phyloP scores from a whole-genome alignment of 2,329 filamentous ascomycete species.

The Colletotrichum echinochloae region DNA sequence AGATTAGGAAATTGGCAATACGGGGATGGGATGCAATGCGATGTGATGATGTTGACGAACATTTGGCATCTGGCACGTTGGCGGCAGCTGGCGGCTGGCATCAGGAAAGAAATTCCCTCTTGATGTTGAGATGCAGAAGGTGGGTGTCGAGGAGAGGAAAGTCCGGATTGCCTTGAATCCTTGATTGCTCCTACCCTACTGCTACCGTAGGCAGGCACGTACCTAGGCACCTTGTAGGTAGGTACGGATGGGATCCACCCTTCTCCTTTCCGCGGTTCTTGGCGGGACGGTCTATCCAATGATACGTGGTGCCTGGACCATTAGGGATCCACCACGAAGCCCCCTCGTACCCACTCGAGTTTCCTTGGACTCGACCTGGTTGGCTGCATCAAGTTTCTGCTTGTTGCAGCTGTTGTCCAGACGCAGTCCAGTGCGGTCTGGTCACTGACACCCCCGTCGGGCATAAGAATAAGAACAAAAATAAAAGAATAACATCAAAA shows the following conservation, averaged over 20 bases:
- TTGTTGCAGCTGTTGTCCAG: slow-evolving; percentile 28
- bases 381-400: slow-evolving; percentile 15
- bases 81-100: not conserved
- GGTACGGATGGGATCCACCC: slow-evolving; percentile 11
- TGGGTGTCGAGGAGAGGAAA: not conserved
- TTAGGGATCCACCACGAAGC: slow-evolving; percentile 9
- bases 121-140: not conserved
- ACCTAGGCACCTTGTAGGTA: not conserved
- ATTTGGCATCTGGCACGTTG: not conserved
- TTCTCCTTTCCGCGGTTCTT: slow-evolving; percentile 39
- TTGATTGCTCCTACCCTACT: too few relatives aligned
- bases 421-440: slow-evolving; percentile 19
- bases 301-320: slow-evolving; percentile 1
- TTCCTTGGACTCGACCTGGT: slow-evolving; percentile 15
- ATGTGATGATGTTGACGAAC: not conserved
- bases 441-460: slow-evolving; percentile 5
- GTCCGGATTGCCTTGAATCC: slow-evolving; percentile 2
- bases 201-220: too few relatives aligned
- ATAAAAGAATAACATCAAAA: too few relatives aligned
- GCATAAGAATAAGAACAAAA: not conserved
- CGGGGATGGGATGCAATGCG: not conserved
- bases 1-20: not conserved
- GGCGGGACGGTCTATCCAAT: slow-evolving; percentile 34
- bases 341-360: slow-evolving; percentile 6
- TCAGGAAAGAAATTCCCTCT: not conserved